phyloP scores from a whole-genome alignment of 2,329 filamentous ascomycete species.

The Fusarium vanettenii region DNA sequence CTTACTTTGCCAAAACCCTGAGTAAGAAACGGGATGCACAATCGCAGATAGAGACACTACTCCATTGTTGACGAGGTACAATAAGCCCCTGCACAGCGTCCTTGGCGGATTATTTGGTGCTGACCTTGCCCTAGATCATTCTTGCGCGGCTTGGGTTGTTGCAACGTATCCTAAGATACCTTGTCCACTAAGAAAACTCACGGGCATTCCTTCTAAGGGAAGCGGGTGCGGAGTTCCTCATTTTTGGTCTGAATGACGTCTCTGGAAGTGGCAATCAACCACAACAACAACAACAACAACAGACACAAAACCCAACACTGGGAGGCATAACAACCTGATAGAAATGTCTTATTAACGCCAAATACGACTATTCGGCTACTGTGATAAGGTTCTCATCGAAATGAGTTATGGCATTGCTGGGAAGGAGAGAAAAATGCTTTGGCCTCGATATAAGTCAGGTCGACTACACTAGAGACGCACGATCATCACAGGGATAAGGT shows the following conservation, averaged over 20 bases:
- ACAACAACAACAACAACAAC: too few species aligned
- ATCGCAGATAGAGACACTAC: too few species aligned
- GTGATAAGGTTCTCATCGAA: background rate
- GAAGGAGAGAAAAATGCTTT: background rate
- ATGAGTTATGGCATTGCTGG: background rate
- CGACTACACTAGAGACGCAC: background rate
- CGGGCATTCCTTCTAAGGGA: background rate
- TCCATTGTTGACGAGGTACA: too few species aligned
- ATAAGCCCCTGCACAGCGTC: background rate
- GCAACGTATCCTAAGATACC: background rate
- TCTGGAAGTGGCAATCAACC: too few species aligned
- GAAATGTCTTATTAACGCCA: background rate
- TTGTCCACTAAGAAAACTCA: background rate
- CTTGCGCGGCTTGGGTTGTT: background rate
- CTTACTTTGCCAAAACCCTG: too few species aligned
- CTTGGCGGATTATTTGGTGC: background rate
- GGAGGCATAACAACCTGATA: too few species aligned
- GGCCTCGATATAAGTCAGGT: background rate
- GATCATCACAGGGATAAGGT: background rate
- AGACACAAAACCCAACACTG: too few species aligned
- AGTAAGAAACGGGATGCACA: too few species aligned
- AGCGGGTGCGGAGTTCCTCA: background rate
- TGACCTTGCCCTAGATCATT: background rate
- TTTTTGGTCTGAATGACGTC: too few species aligned
- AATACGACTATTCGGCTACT: background rate